Conservation (phyloP, 2,329 filamentous ascomycete species). For the Xylaria sp. region DNA sequence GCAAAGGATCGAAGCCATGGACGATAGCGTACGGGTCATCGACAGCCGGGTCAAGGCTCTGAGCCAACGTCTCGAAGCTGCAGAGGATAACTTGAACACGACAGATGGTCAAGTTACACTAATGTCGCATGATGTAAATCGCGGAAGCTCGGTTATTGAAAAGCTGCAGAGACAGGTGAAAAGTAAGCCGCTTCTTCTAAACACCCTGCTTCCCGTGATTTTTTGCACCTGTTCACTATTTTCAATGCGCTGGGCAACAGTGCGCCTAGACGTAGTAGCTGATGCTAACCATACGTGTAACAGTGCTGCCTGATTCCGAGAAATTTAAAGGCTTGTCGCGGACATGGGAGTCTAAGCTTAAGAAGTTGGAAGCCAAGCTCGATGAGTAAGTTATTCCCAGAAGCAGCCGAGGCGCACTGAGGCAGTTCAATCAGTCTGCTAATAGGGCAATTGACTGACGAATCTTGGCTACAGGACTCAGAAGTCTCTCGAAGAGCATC, state of each 20-base stretch:
- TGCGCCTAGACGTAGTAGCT: neutral
- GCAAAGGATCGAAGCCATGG: constrained; percentile 45
- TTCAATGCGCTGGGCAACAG: neutral
- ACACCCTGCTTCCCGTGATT: neutral
- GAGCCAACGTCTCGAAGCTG: constrained; percentile 44
- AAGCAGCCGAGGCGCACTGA: neutral
- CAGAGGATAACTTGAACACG: constrained; percentile 43
- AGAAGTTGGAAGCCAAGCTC: constrained; percentile 42
- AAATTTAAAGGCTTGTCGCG: constrained; percentile 42
- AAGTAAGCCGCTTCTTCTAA: constrained; percentile 27
- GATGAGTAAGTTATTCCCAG: constrained; percentile 40
- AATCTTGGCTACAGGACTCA: constrained; percentile 21
- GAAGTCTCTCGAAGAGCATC: constrained; percentile 40
- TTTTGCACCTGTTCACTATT: neutral
- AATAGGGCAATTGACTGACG: constrained; percentile 12
- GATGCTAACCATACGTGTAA: constrained; percentile 24
- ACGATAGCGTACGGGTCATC: constrained; percentile 45
- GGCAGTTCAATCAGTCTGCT: neutral
- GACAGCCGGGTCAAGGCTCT: constrained; percentile 44
- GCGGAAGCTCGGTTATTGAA: constrained; percentile 43
- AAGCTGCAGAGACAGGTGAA: constrained; percentile 44
- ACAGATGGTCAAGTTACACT: constrained; percentile 44
- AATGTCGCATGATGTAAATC: constrained; percentile 44
- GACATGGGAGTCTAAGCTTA: constrained; percentile 42
- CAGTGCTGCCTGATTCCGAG: constrained; percentile 43